These are phyloP conservation scores for Macrolepiota dolichaula DNA, from an alignment of 768 basidiomycete species.

Conservation along the genomic window DNA sequence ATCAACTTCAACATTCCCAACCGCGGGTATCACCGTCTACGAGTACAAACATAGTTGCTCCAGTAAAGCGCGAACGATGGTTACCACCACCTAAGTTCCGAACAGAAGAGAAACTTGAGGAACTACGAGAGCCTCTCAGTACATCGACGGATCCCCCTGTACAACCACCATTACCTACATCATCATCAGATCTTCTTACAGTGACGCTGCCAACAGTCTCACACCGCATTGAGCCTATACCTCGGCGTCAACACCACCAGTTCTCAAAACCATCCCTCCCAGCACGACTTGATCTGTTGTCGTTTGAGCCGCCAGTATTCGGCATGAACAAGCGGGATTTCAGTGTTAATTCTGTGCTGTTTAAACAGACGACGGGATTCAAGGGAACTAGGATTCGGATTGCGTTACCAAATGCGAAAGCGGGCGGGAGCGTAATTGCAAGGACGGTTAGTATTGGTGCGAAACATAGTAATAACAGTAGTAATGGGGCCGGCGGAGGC, in stretches of 20 bases:
- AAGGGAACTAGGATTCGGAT: constrained; percentile 42
- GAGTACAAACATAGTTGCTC: constrained; percentile 17
- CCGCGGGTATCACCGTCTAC: constrained; percentile 18
- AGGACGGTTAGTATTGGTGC: constrained; percentile 21
- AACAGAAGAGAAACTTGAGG: constrained; percentile 31
- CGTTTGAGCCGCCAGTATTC: constrained; percentile 68
- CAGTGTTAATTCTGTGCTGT: constrained; percentile 63
- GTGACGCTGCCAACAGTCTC: constrained; percentile 49
- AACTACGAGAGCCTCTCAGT: constrained; percentile 39
- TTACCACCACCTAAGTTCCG: constrained; percentile 41
- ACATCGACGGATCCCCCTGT: constrained; percentile 40
- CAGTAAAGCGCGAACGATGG: constrained; percentile 46
- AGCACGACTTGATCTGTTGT: constrained; percentile 61
- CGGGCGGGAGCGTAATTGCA: constrained; percentile 25
- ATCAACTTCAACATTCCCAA: constrained; percentile 10
- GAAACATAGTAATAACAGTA: constrained; percentile 20
- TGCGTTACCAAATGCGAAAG: constrained; percentile 32
- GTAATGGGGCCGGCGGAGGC: constrained; percentile 15
- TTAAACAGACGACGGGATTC: constrained; percentile 38
- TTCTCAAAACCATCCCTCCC: constrained; percentile 35
- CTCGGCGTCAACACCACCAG: constrained; percentile 43
- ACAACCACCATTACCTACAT: too few species aligned
- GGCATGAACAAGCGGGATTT: constrained; percentile 61
- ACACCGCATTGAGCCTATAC: constrained; percentile 38
- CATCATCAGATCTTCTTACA: constrained; percentile 39